Percentiles rank a stretch among this genome's conserved stretches.
Evolutionary conservation across 257 asterid genomes (phyloP).

Genomic region (Lycium ferocissimum): DNA sequence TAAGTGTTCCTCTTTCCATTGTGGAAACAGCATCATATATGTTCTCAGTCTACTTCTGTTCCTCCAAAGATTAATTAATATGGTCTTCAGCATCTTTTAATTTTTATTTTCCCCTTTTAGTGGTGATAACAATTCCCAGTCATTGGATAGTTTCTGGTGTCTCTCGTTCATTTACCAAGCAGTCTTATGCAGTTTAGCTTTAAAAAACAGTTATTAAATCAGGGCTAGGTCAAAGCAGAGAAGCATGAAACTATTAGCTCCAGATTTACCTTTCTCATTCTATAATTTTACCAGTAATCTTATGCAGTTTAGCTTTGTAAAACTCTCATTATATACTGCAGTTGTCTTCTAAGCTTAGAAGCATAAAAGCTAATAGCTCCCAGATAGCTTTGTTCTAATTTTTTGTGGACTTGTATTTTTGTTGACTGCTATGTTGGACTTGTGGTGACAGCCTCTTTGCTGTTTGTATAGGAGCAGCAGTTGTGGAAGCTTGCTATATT

Average conservation of each 20-base stretch:
- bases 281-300: background rate
- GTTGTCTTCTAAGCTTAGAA: background rate
- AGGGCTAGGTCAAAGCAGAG: background rate
- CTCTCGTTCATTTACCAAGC: background rate
- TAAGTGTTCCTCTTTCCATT: slow-evolving; percentile 19
- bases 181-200: background rate
- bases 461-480: slow-evolving; percentile 25
- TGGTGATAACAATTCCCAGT: background rate
- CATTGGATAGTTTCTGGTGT: background rate
- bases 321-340: background rate
- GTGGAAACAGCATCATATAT: background rate
- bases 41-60: background rate
- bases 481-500: background rate
- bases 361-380: background rate
- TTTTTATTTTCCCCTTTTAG: slow-evolving; percentile 19
- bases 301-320: background rate
- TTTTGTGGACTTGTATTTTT: background rate
- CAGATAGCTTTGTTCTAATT: background rate
- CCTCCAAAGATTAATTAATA: background rate
- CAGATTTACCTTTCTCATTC: background rate
- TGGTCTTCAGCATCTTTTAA: background rate
- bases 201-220: background rate
- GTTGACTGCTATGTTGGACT: background rate
- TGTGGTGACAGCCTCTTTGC: background rate
- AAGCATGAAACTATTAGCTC: background rate